Conservation (phyloP, 2,329 filamentous ascomycete species). For the Penicillium olsonii region DNA sequence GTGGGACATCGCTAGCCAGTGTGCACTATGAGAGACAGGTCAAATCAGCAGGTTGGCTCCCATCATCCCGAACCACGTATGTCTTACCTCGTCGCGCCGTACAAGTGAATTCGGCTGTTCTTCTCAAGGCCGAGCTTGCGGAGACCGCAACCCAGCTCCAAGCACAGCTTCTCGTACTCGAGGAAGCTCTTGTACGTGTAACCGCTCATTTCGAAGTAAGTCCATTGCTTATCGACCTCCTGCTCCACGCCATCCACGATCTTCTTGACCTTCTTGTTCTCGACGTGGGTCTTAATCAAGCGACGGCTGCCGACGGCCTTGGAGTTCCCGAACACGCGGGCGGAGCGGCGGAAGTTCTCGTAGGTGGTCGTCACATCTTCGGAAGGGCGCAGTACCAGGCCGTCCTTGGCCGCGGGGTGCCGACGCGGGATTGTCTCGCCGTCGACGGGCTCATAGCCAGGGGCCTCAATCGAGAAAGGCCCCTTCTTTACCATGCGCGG, state of each 20-base stretch:
- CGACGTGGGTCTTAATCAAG: slow-evolving; percentile 74
- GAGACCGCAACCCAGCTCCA: slow-evolving; percentile 71
- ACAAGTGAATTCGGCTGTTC: slow-evolving; percentile 73
- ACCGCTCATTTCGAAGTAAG: slow-evolving; percentile 78
- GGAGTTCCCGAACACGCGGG: slow-evolving; percentile 62
- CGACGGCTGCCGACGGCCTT: slow-evolving; percentile 70
- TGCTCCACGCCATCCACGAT: slow-evolving; percentile 76
- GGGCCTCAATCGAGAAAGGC: slow-evolving; percentile 73
- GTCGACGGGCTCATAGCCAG: slow-evolving; percentile 66
- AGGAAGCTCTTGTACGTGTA: slow-evolving; percentile 77
- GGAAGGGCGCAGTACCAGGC: slow-evolving; percentile 65
- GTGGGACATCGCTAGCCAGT: slow-evolving; percentile 84
- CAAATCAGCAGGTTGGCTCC: slow-evolving; percentile 12
- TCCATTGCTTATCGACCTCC: slow-evolving; percentile 88
- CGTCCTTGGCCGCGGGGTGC: slow-evolving; percentile 70
- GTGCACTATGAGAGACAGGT: slow-evolving; percentile 53
- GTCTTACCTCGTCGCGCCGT: slow-evolving; percentile 73
- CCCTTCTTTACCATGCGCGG: slow-evolving; percentile 64
- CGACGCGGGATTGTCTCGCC: slow-evolving; percentile 85
- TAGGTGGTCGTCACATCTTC: slow-evolving; percentile 74
- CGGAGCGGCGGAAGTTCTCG: slow-evolving; percentile 73
- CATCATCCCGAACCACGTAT: background rate
- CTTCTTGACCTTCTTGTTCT: slow-evolving; percentile 89
- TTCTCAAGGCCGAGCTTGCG: slow-evolving; percentile 70
- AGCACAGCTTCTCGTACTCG: slow-evolving; percentile 71